Evolutionary conservation across 495 filamentous ascomycete genomes (phyloP), one percentile per base, ranked within the genome.

Genomic region (Podospora australis): DNA sequence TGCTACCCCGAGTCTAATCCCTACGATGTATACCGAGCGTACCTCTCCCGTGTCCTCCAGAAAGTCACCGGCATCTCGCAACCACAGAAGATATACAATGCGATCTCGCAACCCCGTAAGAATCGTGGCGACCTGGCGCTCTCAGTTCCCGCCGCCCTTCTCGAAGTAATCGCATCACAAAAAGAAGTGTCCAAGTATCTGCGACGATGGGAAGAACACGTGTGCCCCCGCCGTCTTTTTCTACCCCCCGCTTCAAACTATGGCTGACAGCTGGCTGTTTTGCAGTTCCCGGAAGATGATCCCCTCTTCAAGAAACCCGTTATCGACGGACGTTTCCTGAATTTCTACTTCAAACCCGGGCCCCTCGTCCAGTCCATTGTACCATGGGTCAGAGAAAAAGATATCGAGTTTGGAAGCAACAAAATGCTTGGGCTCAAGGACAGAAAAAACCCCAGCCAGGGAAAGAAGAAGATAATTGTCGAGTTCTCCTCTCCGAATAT

Each of bases 41-140:
- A 95, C 53, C 82, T 96, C 53, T 77, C 86, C 46, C 74, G 85
- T 36, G 73, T 84, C 25, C 71, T 98, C 24, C 74, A 78, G n/a
- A 70, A 77, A n/a, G 76, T 85, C 41, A 81, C 83, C 16, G 85
- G 79, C 8, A 82, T 91, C 41, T 85, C n/a, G n/a, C n/a, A n/a
- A n/a, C n/a, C n/a, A n/a, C n/a, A n/a, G n/a, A n/a, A n/a, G n/a
- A n/a, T n/a, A n/a, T n/a, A n/a, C n/a, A n/a, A n/a, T n/a, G n/a
- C n/a, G n/a, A n/a, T n/a, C n/a, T n/a, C n/a, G n/a, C n/a, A n/a
- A n/a, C n/a, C n/a, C n/a, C n/a, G n/a, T n/a, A n/a, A n/a, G n/a
- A n/a, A n/a, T n/a, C n/a, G n/a, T 75, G 91, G 91, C 51, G 91
- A 97, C 63, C 68, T 97, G 54, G 71, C 83, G 38, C 70, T 96